These are phyloP conservation scores for Eutrema japonicum DNA, from an alignment of 345 rosid species.

Conservation along the genomic window DNA sequence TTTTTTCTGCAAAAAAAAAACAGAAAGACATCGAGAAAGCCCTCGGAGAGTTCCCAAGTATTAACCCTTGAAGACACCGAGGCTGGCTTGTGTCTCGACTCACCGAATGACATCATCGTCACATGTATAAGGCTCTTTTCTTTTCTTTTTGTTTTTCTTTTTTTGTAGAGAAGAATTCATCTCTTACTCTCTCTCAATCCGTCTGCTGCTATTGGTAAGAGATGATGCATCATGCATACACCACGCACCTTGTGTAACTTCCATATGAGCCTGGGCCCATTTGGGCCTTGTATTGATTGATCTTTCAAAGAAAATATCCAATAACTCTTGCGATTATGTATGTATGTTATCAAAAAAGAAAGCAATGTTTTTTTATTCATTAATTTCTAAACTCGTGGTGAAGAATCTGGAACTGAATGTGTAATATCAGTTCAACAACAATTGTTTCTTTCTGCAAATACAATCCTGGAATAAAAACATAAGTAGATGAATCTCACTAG, in stretches of 20 bases:
- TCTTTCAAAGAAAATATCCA: background rate
- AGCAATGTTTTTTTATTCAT: too few relatives aligned
- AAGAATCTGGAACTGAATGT: too few relatives aligned
- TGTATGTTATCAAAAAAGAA: too few relatives aligned
- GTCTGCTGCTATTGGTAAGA: background rate
- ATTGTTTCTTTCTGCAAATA: too few relatives aligned
- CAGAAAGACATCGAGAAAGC: constrained; percentile 82
- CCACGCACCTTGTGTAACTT: background rate
- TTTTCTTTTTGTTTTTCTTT: too few relatives aligned
- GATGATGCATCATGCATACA: too few relatives aligned
- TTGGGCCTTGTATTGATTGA: background rate
- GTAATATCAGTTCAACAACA: too few relatives aligned
- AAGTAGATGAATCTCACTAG: too few relatives aligned
- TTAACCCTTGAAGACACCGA: background rate
- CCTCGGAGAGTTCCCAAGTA: constrained; percentile 44
- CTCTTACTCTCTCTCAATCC: background rate
- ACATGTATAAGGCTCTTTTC: background rate
- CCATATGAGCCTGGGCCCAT: background rate
- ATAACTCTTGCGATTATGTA: too few relatives aligned
- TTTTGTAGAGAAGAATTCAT: background rate
- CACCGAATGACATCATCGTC: background rate
- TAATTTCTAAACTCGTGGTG: too few relatives aligned
- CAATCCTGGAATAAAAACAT: too few relatives aligned
- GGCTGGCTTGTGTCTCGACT: background rate
- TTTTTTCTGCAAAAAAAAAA: constrained; percentile 13